These are phyloP conservation scores for Exserohilum turcica DNA, from an alignment of 2,329 filamentous ascomycete genomes.

Conservation along the genomic window DNA sequence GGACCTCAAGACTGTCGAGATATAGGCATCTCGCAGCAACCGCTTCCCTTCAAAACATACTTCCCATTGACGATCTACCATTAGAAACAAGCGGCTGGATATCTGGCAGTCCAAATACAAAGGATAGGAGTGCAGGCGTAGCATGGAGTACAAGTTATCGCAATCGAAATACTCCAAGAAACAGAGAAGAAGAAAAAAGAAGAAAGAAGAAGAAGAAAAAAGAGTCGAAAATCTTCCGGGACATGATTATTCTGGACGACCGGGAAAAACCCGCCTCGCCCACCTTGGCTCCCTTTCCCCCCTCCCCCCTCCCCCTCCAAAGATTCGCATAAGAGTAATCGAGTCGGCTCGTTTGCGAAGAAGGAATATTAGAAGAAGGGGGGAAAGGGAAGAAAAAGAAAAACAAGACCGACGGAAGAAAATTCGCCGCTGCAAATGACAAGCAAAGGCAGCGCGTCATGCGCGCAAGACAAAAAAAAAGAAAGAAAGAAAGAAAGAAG, in stretches of 20 bases:
- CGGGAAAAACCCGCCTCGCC: too few relatives aligned
- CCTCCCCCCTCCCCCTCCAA: too few relatives aligned
- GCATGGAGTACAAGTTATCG: conserved; percentile 8
- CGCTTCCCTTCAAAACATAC: conserved; percentile 11
- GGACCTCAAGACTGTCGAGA: conserved; percentile 58
- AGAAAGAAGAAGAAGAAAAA: too few relatives aligned
- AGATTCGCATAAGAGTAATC: too few relatives aligned
- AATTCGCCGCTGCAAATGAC: not conserved
- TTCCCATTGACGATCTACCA: conserved; percentile 25
- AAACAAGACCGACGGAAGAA: not conserved
- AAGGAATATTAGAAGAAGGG: not conserved
- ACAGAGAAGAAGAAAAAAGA: too few relatives aligned
- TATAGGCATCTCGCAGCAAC: conserved; percentile 36
- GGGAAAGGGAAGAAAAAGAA: not conserved
- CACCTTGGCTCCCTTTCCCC: too few relatives aligned
- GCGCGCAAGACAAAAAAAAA: not conserved
- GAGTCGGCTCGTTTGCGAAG: not conserved
- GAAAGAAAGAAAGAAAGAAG: not conserved
- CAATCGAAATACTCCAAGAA: not conserved
- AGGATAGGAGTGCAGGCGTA: conserved; percentile 30
- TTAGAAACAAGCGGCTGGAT: conserved; percentile 37
- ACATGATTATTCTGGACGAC: too few relatives aligned
- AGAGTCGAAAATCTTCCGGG: too few relatives aligned
- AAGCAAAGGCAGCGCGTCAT: conserved; percentile 10
- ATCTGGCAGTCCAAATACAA: conserved; percentile 25